Evolutionary conservation across 2,329 filamentous ascomycete species (phyloP).

Genomic region (Torrubiella hemipterigena): DNA sequence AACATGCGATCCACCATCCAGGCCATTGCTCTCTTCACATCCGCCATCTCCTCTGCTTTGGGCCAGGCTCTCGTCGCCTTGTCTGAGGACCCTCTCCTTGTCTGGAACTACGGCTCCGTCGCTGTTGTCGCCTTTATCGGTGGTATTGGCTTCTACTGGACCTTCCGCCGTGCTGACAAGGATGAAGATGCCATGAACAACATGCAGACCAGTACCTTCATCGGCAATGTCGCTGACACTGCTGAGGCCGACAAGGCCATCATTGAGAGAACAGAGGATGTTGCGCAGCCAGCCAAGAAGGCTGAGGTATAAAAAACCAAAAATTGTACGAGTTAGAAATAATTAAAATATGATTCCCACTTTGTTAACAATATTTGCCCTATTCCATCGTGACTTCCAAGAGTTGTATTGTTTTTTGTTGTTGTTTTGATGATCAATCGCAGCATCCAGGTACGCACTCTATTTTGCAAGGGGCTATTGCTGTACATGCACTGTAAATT

Average conservation of each 20-base stretch:
- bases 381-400: too few species aligned
- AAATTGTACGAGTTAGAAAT: too few species aligned
- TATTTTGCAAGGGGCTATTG: too few species aligned
- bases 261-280: conserved; percentile 32
- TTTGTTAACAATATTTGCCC: too few species aligned
- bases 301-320: too few species aligned
- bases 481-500: too few species aligned
- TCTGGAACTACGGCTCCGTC: conserved; percentile 62
- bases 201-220: background rate
- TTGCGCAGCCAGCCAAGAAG: too few species aligned
- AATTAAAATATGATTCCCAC: too few species aligned
- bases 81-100: conserved; percentile 48
- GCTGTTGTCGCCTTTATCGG: conserved; percentile 52
- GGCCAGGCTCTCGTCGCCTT: conserved; percentile 41
- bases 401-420: too few species aligned
- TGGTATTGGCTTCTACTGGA: conserved; percentile 55
- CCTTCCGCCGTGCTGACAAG: conserved; percentile 47
- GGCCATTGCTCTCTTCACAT: conserved; percentile 56
- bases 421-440: too few species aligned
- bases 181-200: conserved; percentile 58
- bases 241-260: conserved; percentile 55
- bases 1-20: conserved; percentile 65
- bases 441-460: too few species aligned
- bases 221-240: too few species aligned
- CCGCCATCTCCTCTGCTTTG: conserved; percentile 54